A percentile compares a stretch with the other conserved stretches of the same genome.
These are phyloP conservation scores for Fusarium sp. DNA, from an alignment of 2,329 filamentous ascomycete genomes.

Conservation along the genomic window DNA sequence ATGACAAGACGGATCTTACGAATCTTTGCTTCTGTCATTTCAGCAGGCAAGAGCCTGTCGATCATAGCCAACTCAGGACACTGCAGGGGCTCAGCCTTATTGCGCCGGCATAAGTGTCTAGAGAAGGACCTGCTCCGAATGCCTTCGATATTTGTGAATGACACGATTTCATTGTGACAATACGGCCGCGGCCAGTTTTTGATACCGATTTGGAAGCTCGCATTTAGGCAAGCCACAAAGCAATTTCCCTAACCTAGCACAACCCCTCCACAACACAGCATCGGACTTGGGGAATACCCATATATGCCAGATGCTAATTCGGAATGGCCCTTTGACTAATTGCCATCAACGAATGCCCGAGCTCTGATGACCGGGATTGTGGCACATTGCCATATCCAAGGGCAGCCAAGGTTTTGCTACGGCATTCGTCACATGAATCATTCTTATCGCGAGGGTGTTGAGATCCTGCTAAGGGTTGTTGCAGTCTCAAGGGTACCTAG, in stretches of 20 bases:
- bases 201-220: not conserved
- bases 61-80: slow-evolving; percentile 24
- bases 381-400: slow-evolving; percentile 4
- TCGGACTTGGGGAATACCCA: slow-evolving; percentile 32
- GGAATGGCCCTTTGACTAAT: slow-evolving; percentile 33
- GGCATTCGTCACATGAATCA: slow-evolving; percentile 14
- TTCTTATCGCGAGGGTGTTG: slow-evolving; percentile 14
- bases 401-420: not conserved
- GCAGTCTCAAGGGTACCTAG: not conserved
- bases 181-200: not conserved
- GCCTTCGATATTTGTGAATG: not conserved
- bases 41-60: slow-evolving; percentile 29
- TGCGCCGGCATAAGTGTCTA: not conserved
- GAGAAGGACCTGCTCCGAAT: not conserved
- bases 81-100: slow-evolving; percentile 32
- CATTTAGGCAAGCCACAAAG: slow-evolving; percentile 19
- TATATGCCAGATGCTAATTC: slow-evolving; percentile 33
- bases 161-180: not conserved
- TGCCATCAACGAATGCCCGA: slow-evolving; percentile 18
- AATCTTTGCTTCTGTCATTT: slow-evolving; percentile 25
- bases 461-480: not conserved
- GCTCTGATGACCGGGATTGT: not conserved
- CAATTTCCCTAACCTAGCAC: not conserved
- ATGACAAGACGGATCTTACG: not conserved
- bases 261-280: slow-evolving; percentile 12